Base-by-base conservation (phyloP, 2,329 filamentous ascomycete species). In the Westerdykella sp. region DNA sequence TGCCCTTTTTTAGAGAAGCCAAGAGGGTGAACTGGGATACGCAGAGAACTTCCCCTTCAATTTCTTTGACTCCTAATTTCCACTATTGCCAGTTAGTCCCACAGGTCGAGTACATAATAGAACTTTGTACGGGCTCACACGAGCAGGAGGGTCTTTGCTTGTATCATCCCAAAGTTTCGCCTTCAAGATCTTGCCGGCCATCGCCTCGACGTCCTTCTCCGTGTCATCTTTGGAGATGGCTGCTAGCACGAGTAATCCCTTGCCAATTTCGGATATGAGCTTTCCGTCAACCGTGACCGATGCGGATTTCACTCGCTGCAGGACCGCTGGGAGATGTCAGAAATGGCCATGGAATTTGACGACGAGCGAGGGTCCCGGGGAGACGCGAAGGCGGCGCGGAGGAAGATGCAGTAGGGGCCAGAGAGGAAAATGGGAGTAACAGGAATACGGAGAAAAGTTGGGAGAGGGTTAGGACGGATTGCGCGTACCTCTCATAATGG, bases 11-110 rank as follows among this genome's bases (percentile, higher is more conserved):
- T n/a, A 90, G 90, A 37, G 84, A 85, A 37, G 89, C 94, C 39
- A 95, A 77, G 9, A 98, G 78, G 2, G 93, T 98, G 63, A 98
- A 98, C 69, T 98, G 93, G 12, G 93, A 97, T 37, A 98, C 91
- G 66, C 91, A 97, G n/a, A 98, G 80, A 21, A 98, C 78, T 65
- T 97, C 93, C 40, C 93, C 93, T 36, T 79, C 75, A 47, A 97
- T 90, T 49, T 98, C 93, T 55, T 84, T 77, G 7, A 98, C 89
- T 54, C 76, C 94, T 57, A 78, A 80, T 69, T 95, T 97, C 93
- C 93, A 98, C 82, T 95, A 53, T 28, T 23, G 11, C 34, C 2
- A 15, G 41, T 57, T 48, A 60, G 48, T 34, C 13, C 32, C 2
- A 28, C 32, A 35, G 32, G n/a, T 15, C 9, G n/a, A 35, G 25